These are phyloP conservation scores for Blastomyces silverae DNA, from an alignment of 2,329 filamentous ascomycete genomes.

Conservation along the genomic window DNA sequence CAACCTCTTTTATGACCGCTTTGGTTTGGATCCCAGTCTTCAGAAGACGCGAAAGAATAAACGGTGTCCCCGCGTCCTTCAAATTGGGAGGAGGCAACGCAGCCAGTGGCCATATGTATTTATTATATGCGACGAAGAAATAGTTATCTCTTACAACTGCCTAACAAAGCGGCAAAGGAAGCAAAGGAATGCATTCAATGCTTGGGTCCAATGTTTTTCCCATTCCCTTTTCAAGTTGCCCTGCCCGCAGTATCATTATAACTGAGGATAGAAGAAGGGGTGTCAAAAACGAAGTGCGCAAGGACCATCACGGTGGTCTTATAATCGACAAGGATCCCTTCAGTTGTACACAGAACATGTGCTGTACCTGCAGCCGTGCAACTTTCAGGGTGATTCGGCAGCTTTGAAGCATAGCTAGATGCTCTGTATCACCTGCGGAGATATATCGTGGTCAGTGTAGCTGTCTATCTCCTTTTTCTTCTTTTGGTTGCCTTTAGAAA, in stretches of 20 bases:
- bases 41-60: neutral
- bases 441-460: neutral
- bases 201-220: neutral
- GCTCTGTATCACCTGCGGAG: neutral
- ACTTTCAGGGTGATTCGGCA: neutral
- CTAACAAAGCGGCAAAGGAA: no score
- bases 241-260: neutral
- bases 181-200: no score
- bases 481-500: neutral
- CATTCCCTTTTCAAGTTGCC: neutral
- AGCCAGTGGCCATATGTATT: no score
- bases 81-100: no score
- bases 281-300: neutral
- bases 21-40: neutral
- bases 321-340: neutral
- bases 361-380: neutral
- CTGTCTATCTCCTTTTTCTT: neutral
- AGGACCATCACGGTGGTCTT: neutral
- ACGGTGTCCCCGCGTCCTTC: no score
- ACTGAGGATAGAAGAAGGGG: neutral
- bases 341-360: neutral
- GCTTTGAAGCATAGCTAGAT: neutral
- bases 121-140: no score
- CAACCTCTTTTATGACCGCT: neutral
- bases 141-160: no score